phyloP scores from a whole-genome alignment of 192 early-diverging fungal genomes.

The Coemansia javaensis region DNA sequence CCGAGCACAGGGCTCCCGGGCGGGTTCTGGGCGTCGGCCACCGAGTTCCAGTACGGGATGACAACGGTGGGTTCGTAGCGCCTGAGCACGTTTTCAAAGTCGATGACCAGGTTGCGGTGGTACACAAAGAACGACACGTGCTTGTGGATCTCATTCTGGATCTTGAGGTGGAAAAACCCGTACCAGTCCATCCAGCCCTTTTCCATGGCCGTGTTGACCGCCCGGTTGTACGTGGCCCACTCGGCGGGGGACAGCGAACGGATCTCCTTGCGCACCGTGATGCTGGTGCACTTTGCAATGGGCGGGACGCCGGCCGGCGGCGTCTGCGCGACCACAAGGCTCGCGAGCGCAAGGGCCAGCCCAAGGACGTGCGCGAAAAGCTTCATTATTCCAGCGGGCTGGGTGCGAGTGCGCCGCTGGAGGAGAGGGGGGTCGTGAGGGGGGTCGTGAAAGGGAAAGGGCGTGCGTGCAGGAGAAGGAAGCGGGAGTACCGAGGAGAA shows the following conservation, averaged over 20 bases:
- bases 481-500: no score
- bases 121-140: slow-evolving; percentile 47
- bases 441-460: no score
- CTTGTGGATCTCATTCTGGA: slow-evolving; percentile 23
- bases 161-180: slow-evolving; percentile 33
- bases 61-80: slow-evolving; percentile 33
- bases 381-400: slow-evolving; percentile 25
- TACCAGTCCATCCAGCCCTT: slow-evolving; percentile 49
- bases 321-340: slow-evolving; percentile 9
- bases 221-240: slow-evolving; percentile 34
- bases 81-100: slow-evolving; percentile 52
- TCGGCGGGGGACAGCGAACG: slow-evolving; percentile 36
- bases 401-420: neutral
- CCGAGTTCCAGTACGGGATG: slow-evolving; percentile 49
- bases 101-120: slow-evolving; percentile 52
- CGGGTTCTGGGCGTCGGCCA: slow-evolving; percentile 47
- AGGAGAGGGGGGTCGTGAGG: neutral
- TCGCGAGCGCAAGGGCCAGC: slow-evolving; percentile 11
- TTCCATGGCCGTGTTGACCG: slow-evolving; percentile 17
- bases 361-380: slow-evolving; percentile 19
- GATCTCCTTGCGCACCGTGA: slow-evolving; percentile 45
- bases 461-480: no score
- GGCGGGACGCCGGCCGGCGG: slow-evolving; percentile 28
- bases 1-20: slow-evolving; percentile 12
- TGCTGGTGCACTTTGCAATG: slow-evolving; percentile 12